Conservation (phyloP, 2,329 filamentous ascomycete species). For the Nigrograna mackinnonii region DNA sequence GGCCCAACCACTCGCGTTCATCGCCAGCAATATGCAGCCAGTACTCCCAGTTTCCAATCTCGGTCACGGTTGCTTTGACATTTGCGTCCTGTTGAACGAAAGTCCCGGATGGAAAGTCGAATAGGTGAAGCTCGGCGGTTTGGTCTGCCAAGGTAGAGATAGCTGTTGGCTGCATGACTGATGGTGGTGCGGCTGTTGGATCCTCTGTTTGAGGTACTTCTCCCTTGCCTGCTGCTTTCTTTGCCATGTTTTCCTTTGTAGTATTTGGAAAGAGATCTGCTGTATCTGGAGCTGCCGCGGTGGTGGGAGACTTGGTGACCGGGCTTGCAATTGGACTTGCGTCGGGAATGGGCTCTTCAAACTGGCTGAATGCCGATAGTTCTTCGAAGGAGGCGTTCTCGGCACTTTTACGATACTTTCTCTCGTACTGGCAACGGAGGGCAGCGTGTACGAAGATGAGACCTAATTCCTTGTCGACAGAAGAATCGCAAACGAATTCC, state of each 20-base stretch:
- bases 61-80: constrained; percentile 78
- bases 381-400: constrained; percentile 82
- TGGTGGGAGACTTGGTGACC: constrained; percentile 37
- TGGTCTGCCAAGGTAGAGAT: constrained; percentile 76
- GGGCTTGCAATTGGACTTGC: constrained; percentile 62
- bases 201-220: constrained; percentile 40
- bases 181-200: constrained; percentile 63
- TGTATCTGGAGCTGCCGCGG: constrained; percentile 29
- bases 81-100: constrained; percentile 79
- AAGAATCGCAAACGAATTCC: constrained; percentile 91
- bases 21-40: constrained; percentile 85
- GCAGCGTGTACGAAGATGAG: constrained; percentile 81
- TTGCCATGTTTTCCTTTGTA: constrained; percentile 45
- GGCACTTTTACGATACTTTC: constrained; percentile 83
- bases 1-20: constrained; percentile 82
- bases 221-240: constrained; percentile 40
- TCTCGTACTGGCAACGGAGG: constrained; percentile 94
- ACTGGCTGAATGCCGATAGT: constrained; percentile 80
- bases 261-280: constrained; percentile 41
- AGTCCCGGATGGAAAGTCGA: constrained; percentile 83
- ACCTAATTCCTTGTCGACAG: constrained; percentile 70
- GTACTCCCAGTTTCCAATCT: constrained; percentile 91
- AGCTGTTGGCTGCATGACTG: constrained; percentile 65
- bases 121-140: constrained; percentile 85
- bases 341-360: constrained; percentile 63